These are phyloP conservation scores for Macadamia tetraphylla DNA, from an alignment of 164 flowering plant species.

Conservation along the genomic window DNA sequence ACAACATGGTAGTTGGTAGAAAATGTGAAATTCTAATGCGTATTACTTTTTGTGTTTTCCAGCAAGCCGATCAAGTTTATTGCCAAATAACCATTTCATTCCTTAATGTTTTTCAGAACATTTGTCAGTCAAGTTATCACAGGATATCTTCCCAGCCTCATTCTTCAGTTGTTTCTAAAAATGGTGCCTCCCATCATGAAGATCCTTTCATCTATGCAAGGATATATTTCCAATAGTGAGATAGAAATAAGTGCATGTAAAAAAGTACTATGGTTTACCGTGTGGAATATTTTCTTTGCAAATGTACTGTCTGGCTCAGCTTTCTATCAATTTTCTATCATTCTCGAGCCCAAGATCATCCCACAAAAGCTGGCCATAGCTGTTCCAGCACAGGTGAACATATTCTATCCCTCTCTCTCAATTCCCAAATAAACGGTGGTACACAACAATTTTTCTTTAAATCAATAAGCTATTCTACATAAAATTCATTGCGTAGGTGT, in stretches of 20 bases:
- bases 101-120: conserved; percentile 39
- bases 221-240: conserved; percentile 62
- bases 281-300: conserved; percentile 94
- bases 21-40: neutral
- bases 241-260: conserved; percentile 80
- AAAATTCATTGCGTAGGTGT: neutral
- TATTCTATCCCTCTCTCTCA: neutral
- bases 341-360: conserved; percentile 72
- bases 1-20: neutral
- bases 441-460: neutral
- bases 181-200: conserved; percentile 80
- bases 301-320: conserved; percentile 79
- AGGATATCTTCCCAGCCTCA: conserved; percentile 94
- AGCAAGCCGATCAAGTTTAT: neutral
- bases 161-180: conserved; percentile 64
- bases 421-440: neutral
- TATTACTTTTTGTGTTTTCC: neutral
- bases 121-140: conserved; percentile 75
- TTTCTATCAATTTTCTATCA: conserved; percentile 32
- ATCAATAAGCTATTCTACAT: too few relatives aligned
- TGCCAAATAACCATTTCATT: neutral
- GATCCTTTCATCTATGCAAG: conserved; percentile 73
- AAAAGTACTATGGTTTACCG: conserved; percentile 74
- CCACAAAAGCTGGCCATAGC: conserved; percentile 61
- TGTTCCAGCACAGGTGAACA: conserved; percentile 81